Base-by-base conservation (phyloP, 768 basidiomycete genomes). In the Boletus subparvulus region DNA sequence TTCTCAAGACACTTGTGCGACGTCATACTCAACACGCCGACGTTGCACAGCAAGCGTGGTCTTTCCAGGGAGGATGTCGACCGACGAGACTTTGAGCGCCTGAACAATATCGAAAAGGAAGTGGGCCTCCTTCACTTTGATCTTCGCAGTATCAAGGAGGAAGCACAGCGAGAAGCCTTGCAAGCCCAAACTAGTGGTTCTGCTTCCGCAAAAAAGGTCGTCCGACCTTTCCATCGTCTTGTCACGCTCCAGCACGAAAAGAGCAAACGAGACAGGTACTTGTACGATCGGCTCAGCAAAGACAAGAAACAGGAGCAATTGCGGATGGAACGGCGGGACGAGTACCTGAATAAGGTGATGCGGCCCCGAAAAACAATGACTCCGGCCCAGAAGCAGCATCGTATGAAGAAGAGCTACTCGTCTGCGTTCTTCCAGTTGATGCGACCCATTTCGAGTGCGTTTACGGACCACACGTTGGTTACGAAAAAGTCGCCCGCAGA, bases 401-500 rank as follows among this genome's bases (percentile, higher is more conserved):
- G 89, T n/a, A 84, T 87, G 72, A 92, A 92, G 80, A 90, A 91
- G 74, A 92, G 89, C 75, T 88, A 92, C 78, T 92, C 82, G 19
- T 77, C 86, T 1, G 87, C 88, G 6, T 88, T 93, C 71, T 80
- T 92, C 73, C 87, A 85, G 63, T 79, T 92, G 74, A 92, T 92
- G 86, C 82, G 91, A n/a, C 92, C 91, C 2, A 85, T 92, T 50
- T 94, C 92, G 16, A 92, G 84, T 58, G 92, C 92, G 2, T 93
- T 93, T 65, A 84, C 84, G 19, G 82, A 86, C 44, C 86, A 88
- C 47, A 77, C 79, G 28, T 50, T 72, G 51, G 51, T 60, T 10
- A 47, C 75, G 57, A 86, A 83, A 69, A 82, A 80, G 56, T 87
- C 87, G 1, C 78, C 88, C 1, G 80, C 82, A 0, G 90, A 94